Evolutionary conservation across 2,329 filamentous ascomycete species (phyloP).

Genomic region (Venturia pyrina): DNA sequence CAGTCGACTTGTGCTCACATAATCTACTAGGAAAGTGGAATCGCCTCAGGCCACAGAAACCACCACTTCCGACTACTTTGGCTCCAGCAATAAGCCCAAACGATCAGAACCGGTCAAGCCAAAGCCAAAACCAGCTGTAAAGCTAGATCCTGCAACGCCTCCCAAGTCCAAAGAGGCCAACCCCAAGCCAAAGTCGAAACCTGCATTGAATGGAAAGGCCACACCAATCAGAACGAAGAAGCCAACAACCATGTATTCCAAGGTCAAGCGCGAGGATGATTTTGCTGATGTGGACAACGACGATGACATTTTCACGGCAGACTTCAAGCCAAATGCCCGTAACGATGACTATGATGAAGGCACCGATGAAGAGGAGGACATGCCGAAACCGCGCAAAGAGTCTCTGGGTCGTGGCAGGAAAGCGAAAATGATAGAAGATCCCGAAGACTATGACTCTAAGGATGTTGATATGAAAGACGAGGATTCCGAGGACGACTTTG

Average conservation of each 20-base stretch:
- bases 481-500: conserved; percentile 11
- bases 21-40: conserved; percentile 32
- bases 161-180: conserved; percentile 16
- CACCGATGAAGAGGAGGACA: conserved; percentile 60
- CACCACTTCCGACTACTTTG: conserved; percentile 55
- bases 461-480: conserved; percentile 48
- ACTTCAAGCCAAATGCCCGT: conserved; percentile 50
- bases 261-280: conserved; percentile 22
- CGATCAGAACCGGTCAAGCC: conserved; percentile 31
- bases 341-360: conserved; percentile 65
- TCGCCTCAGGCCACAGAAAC: conserved; percentile 45
- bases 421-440: conserved; percentile 29
- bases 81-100: conserved; percentile 45
- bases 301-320: conserved; percentile 74
- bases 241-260: conserved; percentile 49
- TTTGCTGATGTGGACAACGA: conserved; percentile 25
- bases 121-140: conserved; percentile 22
- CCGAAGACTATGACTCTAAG: conserved; percentile 30
- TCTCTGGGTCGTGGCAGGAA: conserved; percentile 36
- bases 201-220: conserved; percentile 25
- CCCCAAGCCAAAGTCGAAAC: conserved; percentile 31
- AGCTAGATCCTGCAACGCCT: conserved; percentile 15
- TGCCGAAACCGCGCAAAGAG: conserved; percentile 25
- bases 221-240: conserved; percentile 33
- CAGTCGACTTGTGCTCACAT: not conserved